These are phyloP conservation scores for Kluyveromyces sp. DNA, from an alignment of 1,139 yeast species.

Conservation along the genomic window DNA sequence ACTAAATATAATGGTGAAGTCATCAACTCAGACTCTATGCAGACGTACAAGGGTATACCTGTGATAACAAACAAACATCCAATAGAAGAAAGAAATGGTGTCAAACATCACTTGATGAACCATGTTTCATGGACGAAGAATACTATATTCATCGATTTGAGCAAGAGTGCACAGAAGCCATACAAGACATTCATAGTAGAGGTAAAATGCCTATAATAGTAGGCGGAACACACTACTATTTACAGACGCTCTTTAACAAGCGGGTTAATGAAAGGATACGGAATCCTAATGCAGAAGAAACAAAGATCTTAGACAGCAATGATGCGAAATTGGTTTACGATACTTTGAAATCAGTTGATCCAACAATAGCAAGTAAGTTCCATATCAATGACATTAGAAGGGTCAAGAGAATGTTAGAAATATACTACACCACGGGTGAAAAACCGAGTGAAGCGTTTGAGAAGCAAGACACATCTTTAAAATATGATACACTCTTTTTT, in stretches of 20 bases:
- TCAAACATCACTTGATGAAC: slow-evolving; percentile 82
- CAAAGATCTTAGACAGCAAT: slow-evolving; percentile 44
- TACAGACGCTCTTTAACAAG: slow-evolving; percentile 60
- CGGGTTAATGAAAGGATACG: slow-evolving; percentile 18
- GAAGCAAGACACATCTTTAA: slow-evolving; percentile 51
- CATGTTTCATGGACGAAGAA: slow-evolving; percentile 70
- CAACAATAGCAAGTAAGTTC: slow-evolving; percentile 66
- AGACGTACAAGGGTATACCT: slow-evolving; percentile 67
- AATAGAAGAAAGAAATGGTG: slow-evolving; percentile 56
- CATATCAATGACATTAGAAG: slow-evolving; percentile 88
- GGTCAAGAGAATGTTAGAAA: slow-evolving; percentile 72
- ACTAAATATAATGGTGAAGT: slow-evolving; percentile 74
- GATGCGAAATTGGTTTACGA: slow-evolving; percentile 46
- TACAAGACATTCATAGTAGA: slow-evolving; percentile 56
- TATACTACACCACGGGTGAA: slow-evolving; percentile 58
- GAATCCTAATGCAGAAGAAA: slow-evolving; percentile 37
- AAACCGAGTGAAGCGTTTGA: slow-evolving; percentile 65
- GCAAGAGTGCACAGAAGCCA: slow-evolving; percentile 48
- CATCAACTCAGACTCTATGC: slow-evolving; percentile 96
- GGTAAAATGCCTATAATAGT: slow-evolving; percentile 81
- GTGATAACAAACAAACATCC: slow-evolving; percentile 93
- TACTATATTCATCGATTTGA: slow-evolving; percentile 79
- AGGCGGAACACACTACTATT: slow-evolving; percentile 94
- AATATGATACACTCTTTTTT: slow-evolving; percentile 61
- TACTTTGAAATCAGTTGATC: slow-evolving; percentile 50